Evolutionary conservation across 1,284 basidiomycete species (phyloP), one percentile per base, ranked within the genome.

Genomic region (Kalmanozyma brasiliensis): DNA sequence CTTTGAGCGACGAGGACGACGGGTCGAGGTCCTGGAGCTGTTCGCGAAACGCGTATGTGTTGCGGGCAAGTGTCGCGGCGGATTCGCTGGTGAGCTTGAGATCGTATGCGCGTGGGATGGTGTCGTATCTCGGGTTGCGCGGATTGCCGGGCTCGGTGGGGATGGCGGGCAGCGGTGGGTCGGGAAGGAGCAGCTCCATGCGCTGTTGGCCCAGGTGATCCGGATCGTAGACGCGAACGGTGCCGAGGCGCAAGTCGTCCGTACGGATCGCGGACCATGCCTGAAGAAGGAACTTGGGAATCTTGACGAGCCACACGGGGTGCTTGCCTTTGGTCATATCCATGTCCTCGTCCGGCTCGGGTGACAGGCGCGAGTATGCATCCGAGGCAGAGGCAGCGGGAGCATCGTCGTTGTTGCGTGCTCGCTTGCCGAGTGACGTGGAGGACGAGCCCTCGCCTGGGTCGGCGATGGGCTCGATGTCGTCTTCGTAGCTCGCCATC

Each of bases 271-370:
- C 72, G 60, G 81, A 79, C 86, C 86, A 86, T 29, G 83, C 81
- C 57, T 86, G 84, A 29, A 85, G 76, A 17, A 86, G 59, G 74
- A 86, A 86, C 14, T 84, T 79, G 11, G 86, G 86, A 24, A 86
- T 83, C 79, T 84, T 81, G 36, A 82, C 80, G 0, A 82, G 59
- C 80, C 80, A 82, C 1, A 79, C 74, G 24, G 74, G 73, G 24
- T 75, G 72, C 17, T 67, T 55, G 1, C 73, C 78, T 16, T 67
- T 52, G 14, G 56, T 29, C 20, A 71, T 51, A 34, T 80, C 66
- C n/a, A 82, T 55, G 36, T 80, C 79, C 48, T 78, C 75, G 35
- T 82, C 78, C 1, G 79, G 80, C 40, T 80, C 79, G 1, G 79
- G 79, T 5, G 73, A 73, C 8, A 74, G 49, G 2, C 67, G 61